phyloP scores from a whole-genome alignment of 768 basidiomycete genomes.

The Boletus tomentosulus region DNA sequence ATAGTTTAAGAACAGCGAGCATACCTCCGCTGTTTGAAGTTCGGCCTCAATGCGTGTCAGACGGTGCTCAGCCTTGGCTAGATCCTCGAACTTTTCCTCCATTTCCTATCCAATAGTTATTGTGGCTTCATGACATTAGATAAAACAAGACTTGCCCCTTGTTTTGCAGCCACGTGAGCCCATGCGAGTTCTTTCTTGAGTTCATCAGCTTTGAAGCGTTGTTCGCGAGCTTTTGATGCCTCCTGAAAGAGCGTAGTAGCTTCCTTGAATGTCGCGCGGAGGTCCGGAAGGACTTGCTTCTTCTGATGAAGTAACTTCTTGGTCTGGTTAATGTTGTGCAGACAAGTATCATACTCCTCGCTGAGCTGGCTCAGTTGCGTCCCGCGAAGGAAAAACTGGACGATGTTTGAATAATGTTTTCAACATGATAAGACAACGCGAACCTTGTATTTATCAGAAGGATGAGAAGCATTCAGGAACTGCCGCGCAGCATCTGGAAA shows the following conservation, averaged over 20 bases:
- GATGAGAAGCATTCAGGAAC: constrained; percentile 80
- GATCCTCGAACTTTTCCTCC: constrained; percentile 37
- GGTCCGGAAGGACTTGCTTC: constrained; percentile 73
- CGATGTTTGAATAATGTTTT: not conserved
- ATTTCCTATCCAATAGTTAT: constrained; percentile 36
- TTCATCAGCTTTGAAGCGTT: constrained; percentile 61
- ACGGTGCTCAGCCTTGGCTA: constrained; percentile 36
- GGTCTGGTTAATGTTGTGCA: constrained; percentile 68
- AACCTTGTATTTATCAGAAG: constrained; percentile 87
- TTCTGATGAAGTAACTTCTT: constrained; percentile 64
- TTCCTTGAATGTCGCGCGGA: constrained; percentile 54
- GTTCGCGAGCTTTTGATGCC: constrained; percentile 69
- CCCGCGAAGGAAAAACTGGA: constrained; percentile 89
- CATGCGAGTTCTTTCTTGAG: constrained; percentile 83
- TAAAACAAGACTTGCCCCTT: constrained; percentile 45
- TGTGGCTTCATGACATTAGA: not conserved
- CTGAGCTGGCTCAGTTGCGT: constrained; percentile 87
- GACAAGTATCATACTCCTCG: constrained; percentile 78
- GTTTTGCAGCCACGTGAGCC: constrained; percentile 75
- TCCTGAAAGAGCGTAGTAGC: constrained; percentile 62
- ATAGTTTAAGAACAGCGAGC: not conserved
- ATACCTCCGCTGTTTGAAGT: constrained; percentile 38
- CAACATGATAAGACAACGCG: constrained; percentile 8
- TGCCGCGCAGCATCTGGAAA: constrained; percentile 42
- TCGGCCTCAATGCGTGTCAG: constrained; percentile 39